Conservation (phyloP, 2,329 filamentous ascomycete species). For the Phyllosticta citrichinensis region DNA sequence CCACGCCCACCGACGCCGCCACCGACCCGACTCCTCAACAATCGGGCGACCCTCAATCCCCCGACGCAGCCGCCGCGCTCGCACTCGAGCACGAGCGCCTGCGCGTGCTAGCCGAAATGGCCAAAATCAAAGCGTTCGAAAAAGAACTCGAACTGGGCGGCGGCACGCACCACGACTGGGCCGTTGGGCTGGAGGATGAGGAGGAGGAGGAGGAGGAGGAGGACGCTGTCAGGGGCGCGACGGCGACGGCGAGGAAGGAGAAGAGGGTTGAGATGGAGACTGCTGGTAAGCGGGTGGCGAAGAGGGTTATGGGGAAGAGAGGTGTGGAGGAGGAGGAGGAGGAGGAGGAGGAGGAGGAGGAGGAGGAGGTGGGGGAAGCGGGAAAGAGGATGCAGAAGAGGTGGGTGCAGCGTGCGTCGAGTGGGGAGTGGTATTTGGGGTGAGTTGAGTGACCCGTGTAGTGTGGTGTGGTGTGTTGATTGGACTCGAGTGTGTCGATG, state of each 20-base stretch:
- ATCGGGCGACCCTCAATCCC: not conserved
- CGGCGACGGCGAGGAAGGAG: not conserved
- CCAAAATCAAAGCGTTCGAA: not conserved
- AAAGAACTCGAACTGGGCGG: not conserved
- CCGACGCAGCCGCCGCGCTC: not conserved
- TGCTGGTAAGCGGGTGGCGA: not conserved
- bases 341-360: not conserved
- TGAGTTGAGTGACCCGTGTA: not conserved
- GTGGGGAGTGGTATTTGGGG: not conserved
- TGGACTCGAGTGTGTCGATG: too few species aligned
- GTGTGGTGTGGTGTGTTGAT: too few species aligned
- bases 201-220: not conserved
- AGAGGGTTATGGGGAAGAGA: not conserved
- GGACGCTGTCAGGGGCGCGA: not conserved
- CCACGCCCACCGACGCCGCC: not conserved
- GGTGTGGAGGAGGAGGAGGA: not conserved
- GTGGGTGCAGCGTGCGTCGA: not conserved
- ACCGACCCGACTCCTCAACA: not conserved
- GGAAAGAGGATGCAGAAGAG: not conserved
- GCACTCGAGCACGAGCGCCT: not conserved
- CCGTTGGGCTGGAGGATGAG: not conserved
- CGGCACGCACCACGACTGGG: not conserved
- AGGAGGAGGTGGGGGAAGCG: too few species aligned
- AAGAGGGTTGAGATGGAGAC: not conserved
- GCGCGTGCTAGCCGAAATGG: not conserved